phyloP scores from a whole-genome alignment of 176 grass and related monocot species.

The Eragrostis curvula region DNA sequence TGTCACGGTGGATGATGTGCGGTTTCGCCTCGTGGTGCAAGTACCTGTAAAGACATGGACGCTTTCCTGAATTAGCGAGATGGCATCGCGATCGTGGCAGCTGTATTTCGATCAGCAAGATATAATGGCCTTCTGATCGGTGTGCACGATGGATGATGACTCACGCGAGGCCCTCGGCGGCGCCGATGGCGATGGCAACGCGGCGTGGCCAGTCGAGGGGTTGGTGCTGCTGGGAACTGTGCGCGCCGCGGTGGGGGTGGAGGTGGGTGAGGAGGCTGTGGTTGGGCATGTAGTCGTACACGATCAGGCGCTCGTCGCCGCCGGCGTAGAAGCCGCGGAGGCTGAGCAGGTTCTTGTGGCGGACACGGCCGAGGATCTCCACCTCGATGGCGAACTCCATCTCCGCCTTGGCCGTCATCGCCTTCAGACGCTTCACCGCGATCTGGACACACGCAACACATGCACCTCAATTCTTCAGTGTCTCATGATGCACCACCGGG shows the following conservation, averaged over 20 bases:
- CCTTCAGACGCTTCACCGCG: constrained; percentile 79
- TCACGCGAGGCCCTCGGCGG: constrained; percentile 70
- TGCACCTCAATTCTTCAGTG: neutral
- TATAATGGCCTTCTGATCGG: neutral
- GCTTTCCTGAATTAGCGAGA: neutral
- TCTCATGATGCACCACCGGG: neutral
- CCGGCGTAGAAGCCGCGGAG: constrained; percentile 73
- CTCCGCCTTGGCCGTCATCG: constrained; percentile 71
- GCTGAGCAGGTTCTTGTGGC: constrained; percentile 74
- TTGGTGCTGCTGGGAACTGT: constrained; percentile 35
- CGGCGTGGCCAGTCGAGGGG: constrained; percentile 69
- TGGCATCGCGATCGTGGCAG: neutral
- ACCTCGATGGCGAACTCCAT: constrained; percentile 89
- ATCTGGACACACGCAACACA: constrained; percentile 32
- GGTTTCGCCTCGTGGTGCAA: constrained; percentile 78
- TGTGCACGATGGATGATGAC: neutral
- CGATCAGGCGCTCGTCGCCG: constrained; percentile 72
- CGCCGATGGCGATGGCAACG: constrained; percentile 62
- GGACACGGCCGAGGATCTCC: constrained; percentile 75
- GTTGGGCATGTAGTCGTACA: constrained; percentile 93
- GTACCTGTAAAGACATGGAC: constrained; percentile 31
- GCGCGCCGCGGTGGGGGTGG: constrained; percentile 49
- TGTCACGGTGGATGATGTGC: constrained; percentile 78
- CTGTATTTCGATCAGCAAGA: neutral
- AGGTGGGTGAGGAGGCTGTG: constrained; percentile 76